Base-by-base conservation (phyloP, 139 green algal genomes). In the Eudorina sp. region DNA sequence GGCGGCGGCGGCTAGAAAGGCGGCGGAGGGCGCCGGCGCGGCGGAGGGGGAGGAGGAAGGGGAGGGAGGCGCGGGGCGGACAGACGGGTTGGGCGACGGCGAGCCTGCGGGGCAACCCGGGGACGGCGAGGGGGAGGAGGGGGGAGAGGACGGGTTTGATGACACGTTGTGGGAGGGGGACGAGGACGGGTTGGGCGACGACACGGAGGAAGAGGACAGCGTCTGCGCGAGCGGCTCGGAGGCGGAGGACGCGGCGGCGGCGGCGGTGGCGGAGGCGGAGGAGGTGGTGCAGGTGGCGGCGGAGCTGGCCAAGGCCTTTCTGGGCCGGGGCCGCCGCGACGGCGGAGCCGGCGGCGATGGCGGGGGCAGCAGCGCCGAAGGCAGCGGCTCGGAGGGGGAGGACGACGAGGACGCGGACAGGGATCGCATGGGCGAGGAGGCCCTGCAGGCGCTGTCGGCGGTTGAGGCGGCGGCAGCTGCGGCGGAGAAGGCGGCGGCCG, bases 281-380 rank as follows among this genome's bases (percentile, higher is more conserved):
- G 81, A 68, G 81, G 81, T 87, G 45, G 81, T 68, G n/a, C 25
- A 78, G 64, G 31, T 87, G 81, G 81, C 81, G 31, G 81, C 81
- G 23, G 64, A 55, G 46, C 62, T 87, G 43, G 81, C 81, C 3
- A 69, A 75, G 31, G 64, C 45, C 1, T 48, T 87, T 19, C 27
- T 76, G 41, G 60, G 60, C 4, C 6, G 14, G 29, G 68, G 2
- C n/a, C 16, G 18, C 16, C n/a, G 29, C 1, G 74, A n/a, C 31
- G 74, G 19, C 2, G 46, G 25, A 18, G 27, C 27, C 5, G 78
- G 11, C 11, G 27, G 13, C 11, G 77, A 21, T 7, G 76, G 40
- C 19, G 76, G 46, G 21, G 73, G 41, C 46, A 36, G 43, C 73
- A 27, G 25, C 34, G n/a, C n/a, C n/a, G 13, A 53, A 18, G 76